Percentiles rank a stretch among this genome's conserved stretches.
Evolutionary conservation across 2,329 filamentous ascomycete genomes (phyloP).

Genomic region (Claviceps purpurea): DNA sequence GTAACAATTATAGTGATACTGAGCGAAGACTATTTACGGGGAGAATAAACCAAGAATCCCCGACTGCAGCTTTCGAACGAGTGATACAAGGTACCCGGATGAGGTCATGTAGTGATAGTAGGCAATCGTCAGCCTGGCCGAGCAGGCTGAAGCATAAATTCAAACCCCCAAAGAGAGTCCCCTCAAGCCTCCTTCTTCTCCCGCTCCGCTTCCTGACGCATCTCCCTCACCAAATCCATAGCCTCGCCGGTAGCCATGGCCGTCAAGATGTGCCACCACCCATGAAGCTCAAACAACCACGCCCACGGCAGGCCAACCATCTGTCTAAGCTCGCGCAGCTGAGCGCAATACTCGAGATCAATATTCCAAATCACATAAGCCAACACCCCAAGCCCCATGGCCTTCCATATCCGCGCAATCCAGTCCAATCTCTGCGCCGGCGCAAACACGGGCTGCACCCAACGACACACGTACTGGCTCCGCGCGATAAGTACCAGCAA

Average conservation of each 20-base stretch:
- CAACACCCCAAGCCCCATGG: constrained; percentile 22
- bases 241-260: constrained; percentile 36
- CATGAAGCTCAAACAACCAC: constrained; percentile 44
- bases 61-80: too few species aligned
- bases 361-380: constrained; percentile 44
- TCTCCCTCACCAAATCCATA: constrained; percentile 20
- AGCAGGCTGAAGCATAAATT: too few species aligned
- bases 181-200: background rate
- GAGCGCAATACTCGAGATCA: constrained; percentile 37
- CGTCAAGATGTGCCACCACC: constrained; percentile 52
- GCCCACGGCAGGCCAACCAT: constrained; percentile 39
- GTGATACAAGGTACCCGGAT: too few species aligned
- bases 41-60: too few species aligned
- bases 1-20: too few species aligned
- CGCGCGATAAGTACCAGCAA: constrained; percentile 20
- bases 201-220: constrained; percentile 9
- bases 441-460: constrained; percentile 16
- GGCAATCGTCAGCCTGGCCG: too few species aligned
- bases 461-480: constrained; percentile 21
- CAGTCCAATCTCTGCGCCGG: constrained; percentile 14
- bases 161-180: too few species aligned
- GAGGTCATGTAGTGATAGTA: too few species aligned
- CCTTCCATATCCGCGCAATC: constrained; percentile 14
- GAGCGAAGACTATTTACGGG: too few species aligned
- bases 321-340: constrained; percentile 31